Base-by-base conservation (phyloP, 2,329 filamentous ascomycete species). In the Aspergillus terreus region DNA sequence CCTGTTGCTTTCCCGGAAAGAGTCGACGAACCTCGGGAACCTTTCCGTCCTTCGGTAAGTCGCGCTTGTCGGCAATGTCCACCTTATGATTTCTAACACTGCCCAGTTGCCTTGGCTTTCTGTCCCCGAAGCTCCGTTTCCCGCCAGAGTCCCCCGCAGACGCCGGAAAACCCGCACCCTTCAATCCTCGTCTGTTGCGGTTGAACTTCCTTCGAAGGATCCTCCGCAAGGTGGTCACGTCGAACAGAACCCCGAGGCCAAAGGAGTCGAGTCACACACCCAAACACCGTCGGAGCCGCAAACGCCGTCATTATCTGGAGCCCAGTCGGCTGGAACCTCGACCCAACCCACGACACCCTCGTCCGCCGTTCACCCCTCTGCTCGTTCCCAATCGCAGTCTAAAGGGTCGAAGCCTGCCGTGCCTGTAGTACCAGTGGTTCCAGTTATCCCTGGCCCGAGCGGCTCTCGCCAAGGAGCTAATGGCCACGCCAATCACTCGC, bases 101-200 rank as follows among this genome's bases (percentile, higher is more conserved):
- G 40, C 52, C 25, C 57, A 80, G 76, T 69, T 85, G 17, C 83
- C 83, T 10, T 85, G 82, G 82, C 74, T 82, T 32, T 85, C 82
- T 11, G 75, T 79, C 25, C 75, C 79, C 14, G 77, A 79, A 17
- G 69, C 69, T 30, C 69, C 76, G 2, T 85, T 85, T 60, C 82
- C 82, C 3, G 67, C 76, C 14, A 74, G 76, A 62, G 73, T 74
- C 45, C 72, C 76, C 12, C 70, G 72, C 47, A 72, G 74, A 59
- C 75, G 76, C 58, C 75, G 79, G 47, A 72, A 64, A 56, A 58
- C 60, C 36, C 70, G 67, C 45, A 56, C 60, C 11, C 62, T 76
- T 15, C 64, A 70, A 50, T 61, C 66, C 23, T 67, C 66, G 9
- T 58, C 60, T 15, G 57, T 63, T 33, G 61, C 67, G 1, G 69